phyloP scores from a whole-genome alignment of 2,329 filamentous ascomycete genomes.

The Truncatella angustata region DNA sequence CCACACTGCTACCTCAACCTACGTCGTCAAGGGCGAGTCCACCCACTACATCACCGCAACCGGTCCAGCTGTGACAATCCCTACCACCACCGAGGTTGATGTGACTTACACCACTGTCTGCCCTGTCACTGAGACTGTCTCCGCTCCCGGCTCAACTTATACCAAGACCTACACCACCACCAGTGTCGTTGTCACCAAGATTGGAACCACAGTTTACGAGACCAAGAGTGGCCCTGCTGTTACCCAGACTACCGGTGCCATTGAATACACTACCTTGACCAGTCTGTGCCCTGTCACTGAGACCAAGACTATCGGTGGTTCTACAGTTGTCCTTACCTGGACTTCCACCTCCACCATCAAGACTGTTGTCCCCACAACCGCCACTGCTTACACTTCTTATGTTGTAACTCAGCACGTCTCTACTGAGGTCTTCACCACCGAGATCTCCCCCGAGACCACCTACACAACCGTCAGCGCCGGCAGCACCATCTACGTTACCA shows the following conservation, averaged over 20 bases:
- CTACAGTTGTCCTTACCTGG: slow-evolving; percentile 37
- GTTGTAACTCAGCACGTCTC: slow-evolving; percentile 27
- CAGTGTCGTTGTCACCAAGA: slow-evolving; percentile 33
- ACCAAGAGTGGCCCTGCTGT: slow-evolving; percentile 29
- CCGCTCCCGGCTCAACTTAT: slow-evolving; percentile 34
- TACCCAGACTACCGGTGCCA: slow-evolving; percentile 21
- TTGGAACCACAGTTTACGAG: slow-evolving; percentile 30
- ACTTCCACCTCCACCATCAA: slow-evolving; percentile 36
- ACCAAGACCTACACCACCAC: slow-evolving; percentile 42
- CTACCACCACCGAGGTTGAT: slow-evolving; percentile 29
- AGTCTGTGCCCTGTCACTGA: slow-evolving; percentile 44
- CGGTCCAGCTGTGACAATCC: slow-evolving; percentile 20
- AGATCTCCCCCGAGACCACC: slow-evolving; percentile 36
- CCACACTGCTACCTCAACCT: slow-evolving; percentile 42
- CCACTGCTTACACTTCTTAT: slow-evolving; percentile 29
- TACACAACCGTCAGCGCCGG: slow-evolving; percentile 43
- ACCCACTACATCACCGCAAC: slow-evolving; percentile 33
- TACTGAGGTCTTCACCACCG: slow-evolving; percentile 32
- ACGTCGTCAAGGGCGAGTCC: slow-evolving; percentile 28
- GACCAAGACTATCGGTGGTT: slow-evolving; percentile 41
- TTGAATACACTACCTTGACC: slow-evolving; percentile 41
- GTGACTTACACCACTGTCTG: slow-evolving; percentile 38
- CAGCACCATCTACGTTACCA: slow-evolving; percentile 38
- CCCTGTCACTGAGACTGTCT: slow-evolving; percentile 34
- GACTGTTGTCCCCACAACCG: slow-evolving; percentile 28